phyloP scores from a whole-genome alignment of 768 basidiomycete species.

The Lentinula guzmanii region DNA sequence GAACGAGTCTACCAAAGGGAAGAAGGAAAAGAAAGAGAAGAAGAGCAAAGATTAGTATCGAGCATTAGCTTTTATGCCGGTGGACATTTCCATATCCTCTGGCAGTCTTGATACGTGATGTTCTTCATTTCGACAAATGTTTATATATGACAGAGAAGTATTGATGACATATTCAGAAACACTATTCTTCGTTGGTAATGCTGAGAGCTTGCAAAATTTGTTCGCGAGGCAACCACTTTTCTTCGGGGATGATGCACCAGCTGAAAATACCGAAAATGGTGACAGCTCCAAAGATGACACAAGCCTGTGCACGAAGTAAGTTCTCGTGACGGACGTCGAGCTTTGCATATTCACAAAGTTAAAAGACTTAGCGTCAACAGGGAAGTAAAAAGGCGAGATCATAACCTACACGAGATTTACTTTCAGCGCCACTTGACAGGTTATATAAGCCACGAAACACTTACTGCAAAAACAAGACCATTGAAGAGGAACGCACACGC shows the following conservation, averaged over 20 bases:
- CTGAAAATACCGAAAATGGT: slow-evolving; percentile 71
- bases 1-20: slow-evolving; percentile 24
- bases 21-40: slow-evolving; percentile 2
- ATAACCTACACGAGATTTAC: slow-evolving; percentile 45
- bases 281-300: slow-evolving; percentile 73
- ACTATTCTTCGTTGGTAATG: neutral
- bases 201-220: slow-evolving; percentile 47
- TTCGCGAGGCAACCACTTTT: slow-evolving; percentile 73
- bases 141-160: no score
- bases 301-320: slow-evolving; percentile 36
- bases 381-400: slow-evolving; percentile 86
- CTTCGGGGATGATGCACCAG: slow-evolving; percentile 76
- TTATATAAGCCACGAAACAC: slow-evolving; percentile 16
- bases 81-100: no score
- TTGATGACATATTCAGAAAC: no score
- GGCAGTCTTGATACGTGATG: no score
- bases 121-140: no score
- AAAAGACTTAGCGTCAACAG: slow-evolving; percentile 68
- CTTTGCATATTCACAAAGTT: slow-evolving; percentile 63
- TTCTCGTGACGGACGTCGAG: neutral
- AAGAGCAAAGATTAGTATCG: neutral
- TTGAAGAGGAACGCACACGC: slow-evolving; percentile 66
- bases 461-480: slow-evolving; percentile 62
- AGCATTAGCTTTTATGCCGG: no score
- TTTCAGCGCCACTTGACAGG: neutral